These are phyloP conservation scores for Tuber brumale DNA, from an alignment of 495 filamentous ascomycete species.

Conservation along the genomic window DNA sequence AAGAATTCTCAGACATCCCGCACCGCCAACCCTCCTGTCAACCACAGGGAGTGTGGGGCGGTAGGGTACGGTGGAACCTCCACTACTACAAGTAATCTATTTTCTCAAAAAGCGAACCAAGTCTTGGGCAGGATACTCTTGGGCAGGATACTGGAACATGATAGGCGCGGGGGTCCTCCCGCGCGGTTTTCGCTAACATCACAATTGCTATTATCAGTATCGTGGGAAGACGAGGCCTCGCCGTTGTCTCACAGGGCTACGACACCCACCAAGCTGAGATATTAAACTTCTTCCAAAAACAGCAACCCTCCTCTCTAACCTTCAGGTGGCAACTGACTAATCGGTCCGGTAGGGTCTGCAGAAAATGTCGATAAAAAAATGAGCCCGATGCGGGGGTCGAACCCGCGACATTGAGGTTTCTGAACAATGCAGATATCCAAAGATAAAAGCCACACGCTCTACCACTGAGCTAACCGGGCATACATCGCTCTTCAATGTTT, in stretches of 20 bases:
- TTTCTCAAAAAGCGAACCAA: too few relatives aligned
- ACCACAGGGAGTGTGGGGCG: too few relatives aligned
- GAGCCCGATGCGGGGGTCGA: conserved; percentile 39
- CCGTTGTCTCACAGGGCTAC: not conserved
- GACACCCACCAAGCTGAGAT: not conserved
- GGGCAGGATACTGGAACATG: too few relatives aligned
- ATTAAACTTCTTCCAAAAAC: not conserved
- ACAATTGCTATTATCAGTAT: not conserved
- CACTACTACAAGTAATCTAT: too few relatives aligned
- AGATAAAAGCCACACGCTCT: conserved; percentile 6
- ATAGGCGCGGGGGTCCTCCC: too few relatives aligned
- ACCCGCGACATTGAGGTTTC: conserved; percentile 38
- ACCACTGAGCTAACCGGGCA: conserved; percentile 4
- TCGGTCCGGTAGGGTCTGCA: not conserved
- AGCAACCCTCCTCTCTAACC: not conserved
- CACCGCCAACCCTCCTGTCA: too few relatives aligned
- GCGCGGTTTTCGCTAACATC: not conserved
- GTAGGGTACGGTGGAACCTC: too few relatives aligned
- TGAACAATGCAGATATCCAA: conserved; percentile 1
- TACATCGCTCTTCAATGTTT: not conserved
- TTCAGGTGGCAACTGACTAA: not conserved
- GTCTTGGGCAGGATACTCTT: too few relatives aligned
- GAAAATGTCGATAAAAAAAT: not conserved
- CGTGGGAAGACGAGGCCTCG: not conserved
- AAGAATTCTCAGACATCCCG: too few relatives aligned